Percentiles rank a stretch among this genome's conserved stretches.
These are phyloP conservation scores for Escovopsis weberi DNA, from an alignment of 2,329 filamentous ascomycete species.

Conservation along the genomic window DNA sequence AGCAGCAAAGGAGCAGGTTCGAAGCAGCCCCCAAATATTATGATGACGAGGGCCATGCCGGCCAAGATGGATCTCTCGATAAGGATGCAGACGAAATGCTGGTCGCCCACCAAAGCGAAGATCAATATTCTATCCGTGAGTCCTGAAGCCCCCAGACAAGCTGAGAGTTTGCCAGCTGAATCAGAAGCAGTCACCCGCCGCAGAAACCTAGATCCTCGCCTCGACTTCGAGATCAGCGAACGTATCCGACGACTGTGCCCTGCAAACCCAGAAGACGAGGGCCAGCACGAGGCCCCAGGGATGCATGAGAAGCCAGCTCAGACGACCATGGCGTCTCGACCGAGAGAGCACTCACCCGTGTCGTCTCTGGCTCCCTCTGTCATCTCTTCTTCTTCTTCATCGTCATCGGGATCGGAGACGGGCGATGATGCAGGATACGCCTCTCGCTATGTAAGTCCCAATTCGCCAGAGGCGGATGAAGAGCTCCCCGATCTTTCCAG, in stretches of 20 bases:
- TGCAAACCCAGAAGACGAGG: background rate
- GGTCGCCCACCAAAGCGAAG: background rate
- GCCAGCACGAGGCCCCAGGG: background rate
- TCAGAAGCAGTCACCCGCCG: constrained; percentile 8
- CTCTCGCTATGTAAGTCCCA: no score
- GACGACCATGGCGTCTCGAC: background rate
- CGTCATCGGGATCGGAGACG: background rate
- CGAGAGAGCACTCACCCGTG: background rate
- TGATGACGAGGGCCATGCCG: background rate
- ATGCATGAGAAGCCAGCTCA: background rate
- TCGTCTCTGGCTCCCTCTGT: background rate
- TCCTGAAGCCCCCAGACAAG: background rate
- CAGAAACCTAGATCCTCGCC: constrained; percentile 9
- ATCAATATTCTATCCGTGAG: constrained; percentile 1
- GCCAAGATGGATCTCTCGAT: background rate
- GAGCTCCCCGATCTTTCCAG: no score
- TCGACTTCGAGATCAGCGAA: constrained; percentile 20
- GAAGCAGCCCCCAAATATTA: background rate
- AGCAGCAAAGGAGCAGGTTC: background rate
- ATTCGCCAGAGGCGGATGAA: no score
- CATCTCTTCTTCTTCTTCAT: constrained; percentile 1
- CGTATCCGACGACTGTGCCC: constrained; percentile 1
- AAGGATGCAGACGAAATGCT: no score
- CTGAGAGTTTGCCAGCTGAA: background rate
- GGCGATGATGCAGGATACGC: no score